Evolutionary conservation across 257 asterid species (phyloP).

Genomic region (Asclepias syriaca): DNA sequence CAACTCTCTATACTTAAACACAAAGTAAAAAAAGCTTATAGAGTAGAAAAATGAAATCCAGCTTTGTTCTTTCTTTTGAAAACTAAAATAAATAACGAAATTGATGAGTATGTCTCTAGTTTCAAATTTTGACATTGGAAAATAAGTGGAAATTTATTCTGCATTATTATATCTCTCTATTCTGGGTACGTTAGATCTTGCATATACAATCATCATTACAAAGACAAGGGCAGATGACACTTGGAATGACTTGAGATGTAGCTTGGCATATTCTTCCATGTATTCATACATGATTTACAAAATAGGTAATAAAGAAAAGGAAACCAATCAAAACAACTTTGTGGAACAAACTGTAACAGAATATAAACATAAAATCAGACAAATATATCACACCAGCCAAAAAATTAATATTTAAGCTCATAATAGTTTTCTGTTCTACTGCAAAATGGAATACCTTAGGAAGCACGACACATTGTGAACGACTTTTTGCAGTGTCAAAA

Average conservation of each 20-base stretch:
- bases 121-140: not conserved
- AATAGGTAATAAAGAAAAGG: not conserved
- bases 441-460: constrained; percentile 58
- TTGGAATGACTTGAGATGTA: not conserved
- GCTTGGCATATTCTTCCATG: not conserved
- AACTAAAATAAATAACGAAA: not conserved
- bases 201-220: not conserved
- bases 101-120: not conserved
- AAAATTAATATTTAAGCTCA: not conserved
- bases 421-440: not conserved
- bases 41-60: not conserved
- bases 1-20: not conserved
- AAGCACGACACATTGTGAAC: constrained; percentile 73
- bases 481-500: constrained; percentile 81
- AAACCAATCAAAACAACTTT: not conserved
- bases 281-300: not conserved
- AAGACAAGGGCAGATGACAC: not conserved
- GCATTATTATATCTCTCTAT: not conserved
- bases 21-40: not conserved
- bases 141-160: not conserved
- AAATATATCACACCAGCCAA: not conserved
- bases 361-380: not conserved
- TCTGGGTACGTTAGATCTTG: not conserved
- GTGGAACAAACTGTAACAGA: not conserved
- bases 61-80: not conserved